These are phyloP conservation scores for Forsythia viridissima DNA, from an alignment of 257 asterid species.

Conservation along the genomic window DNA sequence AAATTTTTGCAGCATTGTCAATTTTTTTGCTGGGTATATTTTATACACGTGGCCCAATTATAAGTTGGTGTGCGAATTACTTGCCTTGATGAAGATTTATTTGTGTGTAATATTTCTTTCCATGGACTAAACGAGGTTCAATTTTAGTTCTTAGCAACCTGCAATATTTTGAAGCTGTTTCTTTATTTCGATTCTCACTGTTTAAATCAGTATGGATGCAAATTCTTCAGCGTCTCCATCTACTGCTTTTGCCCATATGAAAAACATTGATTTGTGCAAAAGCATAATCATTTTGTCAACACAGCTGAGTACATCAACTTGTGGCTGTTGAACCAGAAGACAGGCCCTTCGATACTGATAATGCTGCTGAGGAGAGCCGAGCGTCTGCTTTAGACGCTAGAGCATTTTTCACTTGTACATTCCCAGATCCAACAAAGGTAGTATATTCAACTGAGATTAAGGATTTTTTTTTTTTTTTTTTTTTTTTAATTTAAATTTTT, in stretches of 20 bases:
- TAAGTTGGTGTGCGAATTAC: background rate
- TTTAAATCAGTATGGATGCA: conserved; percentile 18
- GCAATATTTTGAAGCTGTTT: no score
- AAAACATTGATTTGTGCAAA: conserved; percentile 12
- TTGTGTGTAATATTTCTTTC: background rate
- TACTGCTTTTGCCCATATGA: background rate
- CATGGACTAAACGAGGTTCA: background rate
- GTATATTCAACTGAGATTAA: conserved; percentile 1
- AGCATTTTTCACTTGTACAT: conserved; percentile 12
- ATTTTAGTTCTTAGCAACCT: no score
- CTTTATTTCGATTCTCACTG: background rate
- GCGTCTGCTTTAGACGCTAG: conserved; percentile 4
- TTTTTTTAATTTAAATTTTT: background rate
- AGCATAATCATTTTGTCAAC: background rate
- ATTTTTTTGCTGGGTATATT: background rate
- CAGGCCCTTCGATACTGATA: background rate
- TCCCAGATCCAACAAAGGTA: background rate
- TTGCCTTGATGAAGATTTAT: background rate
- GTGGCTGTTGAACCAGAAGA: conserved; percentile 15
- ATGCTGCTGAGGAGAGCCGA: background rate
- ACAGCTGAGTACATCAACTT: background rate
- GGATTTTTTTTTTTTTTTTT: background rate
- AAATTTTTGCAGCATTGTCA: background rate
- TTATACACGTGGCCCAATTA: background rate
- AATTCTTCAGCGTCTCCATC: background rate